Evolutionary conservation across 2,329 filamentous ascomycete genomes (phyloP).

Genomic region (Cladosporium sp.): DNA sequence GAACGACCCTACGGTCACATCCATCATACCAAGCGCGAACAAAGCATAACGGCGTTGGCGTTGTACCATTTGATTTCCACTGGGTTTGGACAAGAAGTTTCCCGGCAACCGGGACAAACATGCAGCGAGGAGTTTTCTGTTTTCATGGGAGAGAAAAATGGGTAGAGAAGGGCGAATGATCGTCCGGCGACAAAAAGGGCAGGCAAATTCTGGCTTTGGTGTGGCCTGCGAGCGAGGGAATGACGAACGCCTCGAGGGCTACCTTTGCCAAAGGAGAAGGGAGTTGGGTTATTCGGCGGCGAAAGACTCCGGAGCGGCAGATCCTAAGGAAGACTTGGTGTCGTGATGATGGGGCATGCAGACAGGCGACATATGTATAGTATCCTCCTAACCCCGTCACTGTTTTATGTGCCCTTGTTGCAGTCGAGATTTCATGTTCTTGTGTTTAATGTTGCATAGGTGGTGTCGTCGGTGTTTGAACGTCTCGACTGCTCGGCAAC

Average conservation of each 20-base stretch:
- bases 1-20: neutral
- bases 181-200: neutral
- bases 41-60: constrained; percentile 7
- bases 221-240: neutral
- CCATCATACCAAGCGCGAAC: neutral
- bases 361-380: constrained; percentile 11
- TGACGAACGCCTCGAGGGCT: neutral
- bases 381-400: constrained; percentile 9
- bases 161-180: constrained; percentile 2
- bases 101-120: neutral
- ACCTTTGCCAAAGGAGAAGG: neutral
- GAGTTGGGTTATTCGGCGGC: neutral
- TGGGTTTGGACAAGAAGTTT: neutral
- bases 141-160: neutral
- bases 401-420: neutral
- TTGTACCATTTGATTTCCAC: neutral
- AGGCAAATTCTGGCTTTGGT: neutral
- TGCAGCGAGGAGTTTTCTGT: constrained; percentile 12
- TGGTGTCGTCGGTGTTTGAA: constrained; percentile 3
- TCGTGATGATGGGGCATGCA: neutral
- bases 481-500: neutral
- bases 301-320: neutral
- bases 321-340: neutral
- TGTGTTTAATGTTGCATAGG: neutral
- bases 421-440: neutral